Conservation (phyloP, 192 early-diverging fungal species). For the Podila verticillata region DNA sequence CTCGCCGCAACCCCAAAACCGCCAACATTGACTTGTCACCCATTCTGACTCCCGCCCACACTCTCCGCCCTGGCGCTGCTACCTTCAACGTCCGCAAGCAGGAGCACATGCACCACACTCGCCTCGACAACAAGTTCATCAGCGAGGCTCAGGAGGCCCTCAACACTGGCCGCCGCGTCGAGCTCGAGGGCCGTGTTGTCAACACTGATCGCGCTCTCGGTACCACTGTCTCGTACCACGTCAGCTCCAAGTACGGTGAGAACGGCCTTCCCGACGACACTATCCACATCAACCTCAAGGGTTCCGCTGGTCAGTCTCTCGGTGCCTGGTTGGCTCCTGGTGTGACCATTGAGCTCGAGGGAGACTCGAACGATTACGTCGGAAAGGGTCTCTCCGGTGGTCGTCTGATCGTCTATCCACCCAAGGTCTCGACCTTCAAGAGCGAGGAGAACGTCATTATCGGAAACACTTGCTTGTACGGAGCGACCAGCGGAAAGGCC, state of each 20-base stretch:
- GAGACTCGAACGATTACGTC: constrained; percentile 99
- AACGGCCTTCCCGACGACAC: constrained; percentile 87
- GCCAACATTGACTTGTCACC: constrained; percentile 84
- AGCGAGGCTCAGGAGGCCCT: constrained; percentile 83
- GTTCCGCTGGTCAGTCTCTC: constrained; percentile 96
- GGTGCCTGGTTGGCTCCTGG: constrained; percentile 95
- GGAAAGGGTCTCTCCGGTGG: constrained; percentile 99
- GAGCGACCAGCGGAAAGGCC: constrained; percentile 91
- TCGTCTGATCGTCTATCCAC: constrained; percentile 88
- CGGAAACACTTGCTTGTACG: constrained; percentile 98
- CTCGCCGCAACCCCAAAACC: constrained; percentile 84
- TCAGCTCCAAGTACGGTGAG: constrained; percentile 83
- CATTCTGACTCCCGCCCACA: constrained; percentile 89
- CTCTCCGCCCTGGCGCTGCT: constrained; percentile 89
- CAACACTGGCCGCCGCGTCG: constrained; percentile 62
- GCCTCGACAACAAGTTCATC: constrained; percentile 90
- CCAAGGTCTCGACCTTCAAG: constrained; percentile 79
- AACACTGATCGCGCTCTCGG: constrained; percentile 98
- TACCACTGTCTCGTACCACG: constrained; percentile 90
- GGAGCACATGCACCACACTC: constrained; percentile 87
- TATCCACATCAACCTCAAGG: constrained; percentile 85
- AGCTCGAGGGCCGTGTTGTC: constrained; percentile 72
- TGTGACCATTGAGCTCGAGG: constrained; percentile 91
- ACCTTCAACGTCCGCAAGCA: constrained; percentile 86
- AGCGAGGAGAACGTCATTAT: constrained; percentile 92